phyloP scores from a whole-genome alignment of 768 basidiomycete species.

The Dentipellis fragilis region DNA sequence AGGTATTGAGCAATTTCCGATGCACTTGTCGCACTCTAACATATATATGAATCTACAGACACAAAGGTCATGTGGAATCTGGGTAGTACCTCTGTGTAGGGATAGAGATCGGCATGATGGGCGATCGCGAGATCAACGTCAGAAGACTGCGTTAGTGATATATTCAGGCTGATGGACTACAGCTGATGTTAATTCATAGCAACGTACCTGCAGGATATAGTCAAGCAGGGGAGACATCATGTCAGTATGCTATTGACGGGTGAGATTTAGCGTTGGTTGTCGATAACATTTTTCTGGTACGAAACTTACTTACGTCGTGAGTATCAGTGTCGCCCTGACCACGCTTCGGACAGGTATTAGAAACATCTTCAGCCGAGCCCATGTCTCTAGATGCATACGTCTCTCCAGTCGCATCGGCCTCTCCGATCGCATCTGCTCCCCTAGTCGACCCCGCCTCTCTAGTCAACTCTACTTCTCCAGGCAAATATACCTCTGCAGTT shows the following conservation, averaged over 20 bases:
- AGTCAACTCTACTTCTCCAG: not conserved
- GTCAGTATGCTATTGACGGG: not conserved
- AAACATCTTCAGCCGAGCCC: not conserved
- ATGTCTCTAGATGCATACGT: not conserved
- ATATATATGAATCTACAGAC: not conserved
- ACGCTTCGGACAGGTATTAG: not conserved
- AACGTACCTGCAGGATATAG: constrained; percentile 3
- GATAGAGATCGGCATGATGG: constrained; percentile 9
- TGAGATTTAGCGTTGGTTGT: not conserved
- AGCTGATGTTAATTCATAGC: not conserved
- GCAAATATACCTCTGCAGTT: not conserved
- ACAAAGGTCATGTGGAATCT: not conserved
- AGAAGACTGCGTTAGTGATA: not conserved
- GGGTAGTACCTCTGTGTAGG: not conserved
- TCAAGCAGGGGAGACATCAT: not conserved
- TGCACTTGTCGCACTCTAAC: not conserved
- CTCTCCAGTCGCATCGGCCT: not conserved
- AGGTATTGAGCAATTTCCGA: not conserved
- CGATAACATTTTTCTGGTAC: not conserved
- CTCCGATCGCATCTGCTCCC: not conserved
- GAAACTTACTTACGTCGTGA: too few relatives aligned
- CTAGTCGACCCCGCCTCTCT: not conserved
- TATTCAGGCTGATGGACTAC: not conserved
- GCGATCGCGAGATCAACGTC: constrained; percentile 9
- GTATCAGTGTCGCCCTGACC: not conserved